These are phyloP conservation scores for Podila horticola DNA, from an alignment of 192 early-diverging fungal species.

Conservation along the genomic window DNA sequence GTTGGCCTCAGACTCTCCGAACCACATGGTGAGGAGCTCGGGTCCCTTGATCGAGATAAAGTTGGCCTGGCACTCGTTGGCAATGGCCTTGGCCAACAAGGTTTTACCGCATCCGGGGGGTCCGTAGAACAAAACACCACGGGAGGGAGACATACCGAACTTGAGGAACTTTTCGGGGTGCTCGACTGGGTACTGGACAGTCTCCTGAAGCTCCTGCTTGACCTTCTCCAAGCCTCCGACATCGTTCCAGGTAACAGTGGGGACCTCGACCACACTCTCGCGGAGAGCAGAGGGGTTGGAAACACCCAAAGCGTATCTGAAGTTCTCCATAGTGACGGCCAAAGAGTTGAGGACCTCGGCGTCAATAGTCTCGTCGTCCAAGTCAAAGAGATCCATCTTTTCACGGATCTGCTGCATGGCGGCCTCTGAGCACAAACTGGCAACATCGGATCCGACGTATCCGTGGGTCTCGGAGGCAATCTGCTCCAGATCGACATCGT, in stretches of 20 bases:
- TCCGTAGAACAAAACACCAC: conserved; percentile 98
- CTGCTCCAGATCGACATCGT: conserved; percentile 97
- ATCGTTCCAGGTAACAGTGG: conserved; percentile 93
- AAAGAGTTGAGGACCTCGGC: conserved; percentile 96
- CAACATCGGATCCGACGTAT: conserved; percentile 97
- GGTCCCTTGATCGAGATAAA: conserved; percentile 99
- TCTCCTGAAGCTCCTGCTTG: conserved; percentile 98
- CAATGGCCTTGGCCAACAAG: conserved; percentile 98
- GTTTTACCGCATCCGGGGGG: conserved; percentile 99
- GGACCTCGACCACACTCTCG: conserved; percentile 98
- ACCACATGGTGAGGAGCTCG: conserved; percentile 99
- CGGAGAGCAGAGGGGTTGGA: conserved; percentile 98
- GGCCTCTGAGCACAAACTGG: conserved; percentile 97
- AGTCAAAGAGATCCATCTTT: conserved; percentile 98
- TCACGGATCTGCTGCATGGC: conserved; percentile 99
- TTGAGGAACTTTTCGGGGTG: conserved; percentile 99
- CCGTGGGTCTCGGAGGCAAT: conserved; percentile 98
- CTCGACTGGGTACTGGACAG: conserved; percentile 98
- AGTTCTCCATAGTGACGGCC: conserved; percentile 98
- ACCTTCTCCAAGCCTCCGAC: conserved; percentile 98
- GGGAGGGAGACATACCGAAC: conserved; percentile 96
- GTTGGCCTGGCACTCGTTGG: conserved; percentile 99
- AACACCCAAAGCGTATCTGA: conserved; percentile 90
- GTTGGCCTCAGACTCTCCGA: conserved; percentile 99
- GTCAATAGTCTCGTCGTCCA: conserved; percentile 98